Evolutionary conservation across 331 rosid genomes (phyloP), one percentile per base, ranked within the genome.

Genomic region (Quercus phellos): DNA sequence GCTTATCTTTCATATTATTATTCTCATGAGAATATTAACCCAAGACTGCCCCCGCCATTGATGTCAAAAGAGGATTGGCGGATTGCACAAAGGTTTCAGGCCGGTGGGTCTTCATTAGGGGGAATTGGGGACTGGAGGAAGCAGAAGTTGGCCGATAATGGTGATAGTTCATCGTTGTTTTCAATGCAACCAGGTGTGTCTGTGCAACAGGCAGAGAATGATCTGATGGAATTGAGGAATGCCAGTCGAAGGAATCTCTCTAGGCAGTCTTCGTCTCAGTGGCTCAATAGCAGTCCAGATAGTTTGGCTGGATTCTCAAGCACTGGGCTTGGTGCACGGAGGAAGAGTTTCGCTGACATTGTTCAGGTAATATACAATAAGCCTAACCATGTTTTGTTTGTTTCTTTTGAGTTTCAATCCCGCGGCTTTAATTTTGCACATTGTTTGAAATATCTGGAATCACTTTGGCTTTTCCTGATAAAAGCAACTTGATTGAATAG

Each of bases 1-100:
- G 90, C 92, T 17, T 94, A 92, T 82, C 97, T 92, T 77, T 82
- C 97, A 0, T 92, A 91, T 78, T 94, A 94, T 83, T 91, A 92
- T 73, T 94, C 99, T 0, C 93, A 94, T 29, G 92, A 86, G 43
- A 90, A 85, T 42, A 81, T 87, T 59, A 94, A 94, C 88, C 99
- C 98, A 3, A 87, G 99, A 78, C 78, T 90, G 73, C 98, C 99
- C 29, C 98, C 94, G 2, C 99, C 99, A 0, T 81, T 87, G 86
- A 67, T 90, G 89, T 92, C 99, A 0, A 94, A 89, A 78, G 99
- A 94, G 88, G 99, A 94, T 78, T 91, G 99, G 98, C 97, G 99
- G 76, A 85, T 81, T 71, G 91, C 99, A 12, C 98, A 87, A 79
- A 89, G 99, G 86, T 91, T 91, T 87, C 99, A 91, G 77, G 82